Conservation (phyloP, 2,329 filamentous ascomycete genomes). For the Hymenoscyphus fructigenus region DNA sequence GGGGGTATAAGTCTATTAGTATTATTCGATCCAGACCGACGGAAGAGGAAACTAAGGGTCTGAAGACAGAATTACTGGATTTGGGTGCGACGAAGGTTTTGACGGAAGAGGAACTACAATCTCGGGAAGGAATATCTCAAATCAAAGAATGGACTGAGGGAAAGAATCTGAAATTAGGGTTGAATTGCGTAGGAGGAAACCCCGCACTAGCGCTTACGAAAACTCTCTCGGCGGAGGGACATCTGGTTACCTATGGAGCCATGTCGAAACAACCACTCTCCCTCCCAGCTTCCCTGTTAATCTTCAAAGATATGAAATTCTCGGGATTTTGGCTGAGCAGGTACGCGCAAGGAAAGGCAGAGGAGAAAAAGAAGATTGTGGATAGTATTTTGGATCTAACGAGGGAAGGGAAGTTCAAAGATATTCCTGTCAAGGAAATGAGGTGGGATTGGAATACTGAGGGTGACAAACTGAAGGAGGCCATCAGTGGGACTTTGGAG, state of each 20-base stretch:
- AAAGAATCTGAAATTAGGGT: conserved; percentile 69
- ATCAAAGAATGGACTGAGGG: conserved; percentile 64
- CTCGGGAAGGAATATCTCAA: conserved; percentile 46
- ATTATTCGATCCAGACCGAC: conserved; percentile 73
- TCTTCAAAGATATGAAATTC: conserved; percentile 89
- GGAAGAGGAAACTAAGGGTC: conserved; percentile 59
- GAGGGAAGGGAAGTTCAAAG: conserved; percentile 73
- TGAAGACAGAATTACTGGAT: conserved; percentile 59
- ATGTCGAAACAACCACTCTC: conserved; percentile 88
- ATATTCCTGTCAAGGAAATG: conserved; percentile 79
- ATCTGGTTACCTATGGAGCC: conserved; percentile 90
- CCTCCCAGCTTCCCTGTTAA: conserved; percentile 79
- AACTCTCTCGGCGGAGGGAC: conserved; percentile 64
- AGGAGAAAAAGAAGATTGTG: conserved; percentile 77
- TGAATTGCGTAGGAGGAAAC: conserved; percentile 95
- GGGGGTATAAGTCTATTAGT: conserved; percentile 91
- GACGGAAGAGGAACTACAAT: conserved; percentile 49
- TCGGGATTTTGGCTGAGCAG: conserved; percentile 92
- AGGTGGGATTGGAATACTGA: conserved; percentile 82
- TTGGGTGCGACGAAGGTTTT: conserved; percentile 55
- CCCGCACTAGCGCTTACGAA: conserved; percentile 77
- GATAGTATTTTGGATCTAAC: conserved; percentile 78
- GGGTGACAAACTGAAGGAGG: conserved; percentile 64
- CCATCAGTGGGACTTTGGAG: conserved; percentile 78
- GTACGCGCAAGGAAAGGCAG: conserved; percentile 76